A percentile compares a stretch with the other conserved stretches of the same genome.
phyloP scores from a whole-genome alignment of 2,329 filamentous ascomycete species.

The Diaporthe citrichinensis region DNA sequence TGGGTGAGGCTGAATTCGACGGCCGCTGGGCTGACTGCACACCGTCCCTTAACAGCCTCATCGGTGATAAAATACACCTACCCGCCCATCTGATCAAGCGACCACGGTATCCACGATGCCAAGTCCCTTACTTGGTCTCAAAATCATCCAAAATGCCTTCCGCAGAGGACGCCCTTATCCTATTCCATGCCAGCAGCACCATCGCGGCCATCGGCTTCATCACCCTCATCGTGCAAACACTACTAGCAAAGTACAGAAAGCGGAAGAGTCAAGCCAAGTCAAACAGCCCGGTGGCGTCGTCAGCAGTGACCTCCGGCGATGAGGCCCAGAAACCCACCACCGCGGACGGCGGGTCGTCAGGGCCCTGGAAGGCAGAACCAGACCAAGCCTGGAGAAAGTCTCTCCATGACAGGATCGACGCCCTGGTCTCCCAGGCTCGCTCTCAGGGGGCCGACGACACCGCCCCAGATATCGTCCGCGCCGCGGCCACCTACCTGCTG shows the following conservation, averaged over 20 bases:
- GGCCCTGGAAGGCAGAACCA: background rate
- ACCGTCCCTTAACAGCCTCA: constrained; percentile 4
- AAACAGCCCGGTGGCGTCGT: background rate
- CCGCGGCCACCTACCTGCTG: background rate
- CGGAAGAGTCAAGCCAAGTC: no score
- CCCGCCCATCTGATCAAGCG: background rate
- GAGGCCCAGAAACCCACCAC: background rate
- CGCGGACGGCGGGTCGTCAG: no score
- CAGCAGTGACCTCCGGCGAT: background rate
- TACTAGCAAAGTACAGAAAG: background rate
- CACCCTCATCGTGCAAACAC: background rate
- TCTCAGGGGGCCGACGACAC: background rate
- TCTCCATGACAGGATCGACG: background rate
- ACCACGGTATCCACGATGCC: background rate
- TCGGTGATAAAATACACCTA: background rate
- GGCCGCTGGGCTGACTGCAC: background rate
- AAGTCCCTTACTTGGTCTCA: background rate
- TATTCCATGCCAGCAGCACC: background rate
- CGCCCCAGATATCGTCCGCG: background rate
- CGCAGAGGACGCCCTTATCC: background rate
- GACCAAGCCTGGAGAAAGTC: background rate
- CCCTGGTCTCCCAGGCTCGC: background rate
- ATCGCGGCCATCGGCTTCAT: background rate
- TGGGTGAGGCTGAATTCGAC: constrained; percentile 1
- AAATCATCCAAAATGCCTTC: background rate